Base-by-base conservation (phyloP, 192 early-diverging fungal species). In the Geranomyces michiganensis region DNA sequence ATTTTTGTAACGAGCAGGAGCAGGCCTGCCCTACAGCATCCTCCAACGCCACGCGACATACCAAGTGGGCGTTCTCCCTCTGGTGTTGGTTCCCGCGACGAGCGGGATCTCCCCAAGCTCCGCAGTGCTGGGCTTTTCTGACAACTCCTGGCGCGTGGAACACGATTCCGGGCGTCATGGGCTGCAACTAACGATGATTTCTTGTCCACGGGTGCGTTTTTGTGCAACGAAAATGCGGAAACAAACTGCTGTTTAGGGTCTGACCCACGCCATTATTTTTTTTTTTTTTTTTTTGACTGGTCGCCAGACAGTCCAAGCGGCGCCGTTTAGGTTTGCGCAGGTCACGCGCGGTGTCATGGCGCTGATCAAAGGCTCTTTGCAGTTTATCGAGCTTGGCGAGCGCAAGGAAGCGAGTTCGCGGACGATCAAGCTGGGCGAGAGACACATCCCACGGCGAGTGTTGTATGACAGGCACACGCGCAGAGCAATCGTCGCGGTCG, bases 381-480 rank as follows among this genome's bases (percentile, higher is more conserved):
- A 63, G 75, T 59, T 65, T 22, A 17, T 71, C 14, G 43, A 49
- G n/a, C 24, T 76, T 24, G 67, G 56, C 33, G 41, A 46, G 22
- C 24, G 65, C n/a, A 44, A 47, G 30, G 17, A 36, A 33, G 21
- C 9, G 32, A 59, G 45, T 43, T 10, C 68, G 3, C 62, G 72
- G 19, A 59, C 32, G 17, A 15, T 68, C 0, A 21, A 41, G 15
- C 17, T 59, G 14, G 64, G 43, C 19, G n/a, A 71, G 58, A 15
- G 51, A 10, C 33, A 75, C 70, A 56, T 68, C 9, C 78, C 78
- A 45, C 72, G 78, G n/a, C 62, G 81, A 22, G 66, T 82, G 6
- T n/a, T 82, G 5, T 80, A 68, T 53, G 81, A 83, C 55, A 8
- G 12, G 5, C 31, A 24, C 10, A 78, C 77, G 14, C 33, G 67